phyloP scores from a whole-genome alignment of 106 monocot genomes.

The Acorus calamus region DNA sequence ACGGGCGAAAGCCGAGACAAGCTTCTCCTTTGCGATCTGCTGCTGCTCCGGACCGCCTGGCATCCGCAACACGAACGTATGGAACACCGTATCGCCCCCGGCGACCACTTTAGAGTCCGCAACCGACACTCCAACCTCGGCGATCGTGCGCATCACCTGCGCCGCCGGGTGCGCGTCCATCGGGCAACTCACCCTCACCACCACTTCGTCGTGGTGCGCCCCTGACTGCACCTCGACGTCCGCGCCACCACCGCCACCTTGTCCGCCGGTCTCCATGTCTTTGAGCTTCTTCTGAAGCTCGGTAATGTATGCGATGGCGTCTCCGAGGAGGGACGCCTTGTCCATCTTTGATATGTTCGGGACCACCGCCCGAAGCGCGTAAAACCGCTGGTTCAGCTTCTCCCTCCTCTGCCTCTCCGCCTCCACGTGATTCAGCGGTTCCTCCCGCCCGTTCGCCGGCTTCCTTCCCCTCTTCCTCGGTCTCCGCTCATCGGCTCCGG shows the following conservation, averaged over 20 bases:
- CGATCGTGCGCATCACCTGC: slow-evolving; percentile 48
- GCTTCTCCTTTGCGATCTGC: slow-evolving; percentile 50
- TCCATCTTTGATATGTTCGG: slow-evolving; percentile 83
- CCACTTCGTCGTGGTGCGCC: slow-evolving; percentile 30
- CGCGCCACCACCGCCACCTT: slow-evolving; percentile 5
- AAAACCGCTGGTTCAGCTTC: slow-evolving; percentile 79
- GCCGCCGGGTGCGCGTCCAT: slow-evolving; percentile 59
- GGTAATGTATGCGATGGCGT: slow-evolving; percentile 62
- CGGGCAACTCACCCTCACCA: slow-evolving; percentile 63
- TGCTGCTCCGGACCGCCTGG: slow-evolving; percentile 18
- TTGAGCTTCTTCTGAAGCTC: slow-evolving; percentile 64
- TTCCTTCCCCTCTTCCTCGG: slow-evolving; percentile 53
- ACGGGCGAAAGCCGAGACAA: slow-evolving; percentile 44
- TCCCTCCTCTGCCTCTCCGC: slow-evolving; percentile 67
- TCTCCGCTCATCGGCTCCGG: slow-evolving; percentile 17
- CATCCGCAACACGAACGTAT: slow-evolving; percentile 68
- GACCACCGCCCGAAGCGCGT: slow-evolving; percentile 57
- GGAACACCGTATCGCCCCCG: slow-evolving; percentile 31
- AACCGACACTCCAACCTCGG: slow-evolving; percentile 43
- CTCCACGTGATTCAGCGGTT: slow-evolving; percentile 56
- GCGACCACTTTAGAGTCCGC: slow-evolving; percentile 46
- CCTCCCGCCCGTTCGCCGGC: slow-evolving; percentile 48
- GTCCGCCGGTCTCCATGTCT: slow-evolving; percentile 47
- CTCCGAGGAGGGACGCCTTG: slow-evolving; percentile 61
- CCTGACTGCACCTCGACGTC: slow-evolving; percentile 43